These are phyloP conservation scores for Suhomyces pyralidae DNA, from an alignment of 805 yeast genomes.

Conservation along the genomic window DNA sequence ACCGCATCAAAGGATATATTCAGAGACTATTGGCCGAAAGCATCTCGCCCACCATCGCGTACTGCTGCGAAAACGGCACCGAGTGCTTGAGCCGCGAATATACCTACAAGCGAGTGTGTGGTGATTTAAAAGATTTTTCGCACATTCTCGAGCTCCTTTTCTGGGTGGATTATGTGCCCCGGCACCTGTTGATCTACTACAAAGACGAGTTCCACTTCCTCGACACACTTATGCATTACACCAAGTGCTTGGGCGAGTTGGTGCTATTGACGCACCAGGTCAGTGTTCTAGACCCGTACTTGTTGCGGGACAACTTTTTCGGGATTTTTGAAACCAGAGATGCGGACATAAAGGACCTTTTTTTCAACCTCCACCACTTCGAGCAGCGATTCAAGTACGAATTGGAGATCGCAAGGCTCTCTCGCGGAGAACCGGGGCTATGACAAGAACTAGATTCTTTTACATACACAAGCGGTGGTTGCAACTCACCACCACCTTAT, in stretches of 20 bases:
- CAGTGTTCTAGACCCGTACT: not conserved
- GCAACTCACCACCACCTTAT: no score
- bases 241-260: conserved; percentile 2
- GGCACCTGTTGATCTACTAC: not conserved
- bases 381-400: conserved; percentile 8
- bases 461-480: no score
- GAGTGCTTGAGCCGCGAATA: no score
- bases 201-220: conserved; percentile 11
- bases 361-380: conserved; percentile 12
- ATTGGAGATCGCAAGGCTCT: not conserved
- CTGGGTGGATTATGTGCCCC: not conserved
- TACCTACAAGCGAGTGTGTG: no score
- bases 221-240: conserved; percentile 6
- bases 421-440: not conserved
- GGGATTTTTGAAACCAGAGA: conserved; percentile 12
- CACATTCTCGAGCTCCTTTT: no score
- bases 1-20: no score
- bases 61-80: no score
- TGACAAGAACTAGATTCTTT: not conserved
- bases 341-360: conserved; percentile 10
- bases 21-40: no score
- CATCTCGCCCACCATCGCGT: no score
- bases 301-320: conserved; percentile 1
- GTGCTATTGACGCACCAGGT: conserved; percentile 2
- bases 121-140: no score